These are phyloP conservation scores for Heterobasidion parviporum DNA, from an alignment of 1,284 basidiomycete species.

Conservation along the genomic window DNA sequence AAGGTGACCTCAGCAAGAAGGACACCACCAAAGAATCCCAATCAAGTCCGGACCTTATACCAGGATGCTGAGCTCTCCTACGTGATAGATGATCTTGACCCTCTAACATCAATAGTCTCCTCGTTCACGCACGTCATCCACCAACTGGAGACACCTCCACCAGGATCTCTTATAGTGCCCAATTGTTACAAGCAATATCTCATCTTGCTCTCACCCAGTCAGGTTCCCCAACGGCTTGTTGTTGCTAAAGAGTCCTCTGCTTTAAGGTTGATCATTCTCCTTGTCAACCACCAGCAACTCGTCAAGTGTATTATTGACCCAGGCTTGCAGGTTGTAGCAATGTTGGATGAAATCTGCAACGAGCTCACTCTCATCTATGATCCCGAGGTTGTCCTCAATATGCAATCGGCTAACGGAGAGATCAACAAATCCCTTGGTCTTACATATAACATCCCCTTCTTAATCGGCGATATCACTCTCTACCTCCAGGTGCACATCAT, in stretches of 20 bases:
- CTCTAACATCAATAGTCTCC: not conserved
- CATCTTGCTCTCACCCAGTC: not conserved
- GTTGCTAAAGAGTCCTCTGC: not conserved
- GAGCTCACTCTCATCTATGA: not conserved
- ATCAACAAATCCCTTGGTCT: constrained; percentile 17
- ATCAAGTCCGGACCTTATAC: too few relatives aligned
- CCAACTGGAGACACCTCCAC: not conserved
- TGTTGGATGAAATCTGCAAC: not conserved
- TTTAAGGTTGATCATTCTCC: too few relatives aligned
- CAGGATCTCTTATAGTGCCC: too few relatives aligned
- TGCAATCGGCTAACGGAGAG: constrained; percentile 16
- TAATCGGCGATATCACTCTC: constrained; percentile 3
- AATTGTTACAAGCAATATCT: not conserved
- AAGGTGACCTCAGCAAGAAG: too few relatives aligned
- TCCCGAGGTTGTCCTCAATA: not conserved
- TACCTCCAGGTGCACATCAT: constrained; percentile 20
- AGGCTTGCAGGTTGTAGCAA: too few relatives aligned
- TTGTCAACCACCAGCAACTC: too few relatives aligned
- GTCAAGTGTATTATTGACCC: too few relatives aligned
- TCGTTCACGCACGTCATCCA: not conserved
- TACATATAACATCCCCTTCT: constrained; percentile 3
- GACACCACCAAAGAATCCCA: too few relatives aligned
- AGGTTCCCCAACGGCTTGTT: not conserved
- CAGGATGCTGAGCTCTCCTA: too few relatives aligned
- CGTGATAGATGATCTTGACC: not conserved